Conservation (phyloP, 495 filamentous ascomycete genomes). For the Mytilinidion resinicola region DNA sequence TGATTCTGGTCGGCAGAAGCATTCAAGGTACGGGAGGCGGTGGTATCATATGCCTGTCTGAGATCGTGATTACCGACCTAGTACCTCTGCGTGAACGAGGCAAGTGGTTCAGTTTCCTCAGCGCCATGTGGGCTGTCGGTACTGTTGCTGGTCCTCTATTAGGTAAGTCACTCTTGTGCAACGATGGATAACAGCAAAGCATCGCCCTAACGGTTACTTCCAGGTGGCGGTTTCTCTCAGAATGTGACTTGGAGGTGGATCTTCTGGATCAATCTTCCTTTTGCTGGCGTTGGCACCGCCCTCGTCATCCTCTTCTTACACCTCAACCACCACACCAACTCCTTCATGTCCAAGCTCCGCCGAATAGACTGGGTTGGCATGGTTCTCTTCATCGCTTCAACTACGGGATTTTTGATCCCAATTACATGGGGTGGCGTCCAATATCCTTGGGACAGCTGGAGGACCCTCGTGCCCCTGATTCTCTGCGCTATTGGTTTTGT, state of each 20-base stretch:
- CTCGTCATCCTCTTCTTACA: conserved; percentile 47
- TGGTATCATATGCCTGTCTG: conserved; percentile 56
- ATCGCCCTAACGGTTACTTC: not conserved
- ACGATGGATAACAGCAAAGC: not conserved
- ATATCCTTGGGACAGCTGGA: conserved; percentile 46
- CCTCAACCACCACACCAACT: conserved; percentile 38
- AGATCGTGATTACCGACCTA: conserved; percentile 62
- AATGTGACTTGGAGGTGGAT: conserved; percentile 55
- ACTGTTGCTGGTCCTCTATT: conserved; percentile 62
- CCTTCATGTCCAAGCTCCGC: conserved; percentile 27
- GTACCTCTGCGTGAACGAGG: conserved; percentile 49
- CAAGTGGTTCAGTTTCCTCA: conserved; percentile 40
- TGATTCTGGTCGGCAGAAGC: conserved; percentile 57
- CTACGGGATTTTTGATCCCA: conserved; percentile 48
- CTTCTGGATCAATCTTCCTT: conserved; percentile 54
- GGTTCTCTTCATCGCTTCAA: conserved; percentile 42
- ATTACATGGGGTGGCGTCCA: conserved; percentile 54
- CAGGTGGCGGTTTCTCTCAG: conserved; percentile 56
- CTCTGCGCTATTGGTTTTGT: conserved; percentile 28
- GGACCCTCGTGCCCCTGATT: conserved; percentile 40
- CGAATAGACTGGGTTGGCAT: conserved; percentile 41
- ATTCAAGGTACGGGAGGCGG: conserved; percentile 71
- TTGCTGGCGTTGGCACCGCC: conserved; percentile 43
- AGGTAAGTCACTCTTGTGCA: conserved; percentile 23
- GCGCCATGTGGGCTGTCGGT: conserved; percentile 48